Conservation (phyloP, 2,329 filamentous ascomycete genomes). For the Arthrobotrys megalospora region DNA sequence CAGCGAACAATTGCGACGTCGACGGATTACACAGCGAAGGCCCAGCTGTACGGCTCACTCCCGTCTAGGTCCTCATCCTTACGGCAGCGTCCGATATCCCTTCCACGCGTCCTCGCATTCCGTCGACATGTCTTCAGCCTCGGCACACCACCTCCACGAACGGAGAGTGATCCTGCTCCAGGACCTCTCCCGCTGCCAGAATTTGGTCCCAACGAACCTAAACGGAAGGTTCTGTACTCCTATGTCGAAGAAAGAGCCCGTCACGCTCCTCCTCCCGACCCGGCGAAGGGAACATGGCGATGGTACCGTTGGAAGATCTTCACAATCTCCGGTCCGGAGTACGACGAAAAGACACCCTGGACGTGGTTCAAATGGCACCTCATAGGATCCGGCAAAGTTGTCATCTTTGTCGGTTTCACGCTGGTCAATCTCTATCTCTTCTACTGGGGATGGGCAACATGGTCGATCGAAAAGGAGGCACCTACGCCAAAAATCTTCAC, state of each 20-base stretch:
- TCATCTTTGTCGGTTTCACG: conserved; percentile 49
- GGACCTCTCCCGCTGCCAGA: conserved; percentile 36
- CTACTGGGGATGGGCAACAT: conserved; percentile 40
- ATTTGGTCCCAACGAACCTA: conserved; percentile 42
- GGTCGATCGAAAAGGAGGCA: conserved; percentile 40
- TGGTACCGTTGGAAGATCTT: conserved; percentile 55
- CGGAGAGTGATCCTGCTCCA: conserved; percentile 7
- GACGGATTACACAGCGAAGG: conserved; percentile 16
- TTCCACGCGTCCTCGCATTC: conserved; percentile 29
- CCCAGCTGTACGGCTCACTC: conserved; percentile 41
- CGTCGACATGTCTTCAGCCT: conserved; percentile 30
- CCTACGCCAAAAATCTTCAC: conserved; percentile 51
- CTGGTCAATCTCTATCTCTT: conserved; percentile 40
- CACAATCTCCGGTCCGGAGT: conserved; percentile 41
- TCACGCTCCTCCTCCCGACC: conserved; percentile 44
- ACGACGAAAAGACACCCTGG: conserved; percentile 45
- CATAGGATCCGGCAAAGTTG: conserved; percentile 32
- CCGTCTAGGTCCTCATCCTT: conserved; percentile 31
- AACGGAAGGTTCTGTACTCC: conserved; percentile 50
- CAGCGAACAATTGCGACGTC: conserved; percentile 54
- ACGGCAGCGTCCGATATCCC: conserved; percentile 35
- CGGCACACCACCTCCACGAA: conserved; percentile 27
- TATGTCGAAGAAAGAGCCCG: conserved; percentile 37
- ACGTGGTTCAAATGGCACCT: conserved; percentile 57
- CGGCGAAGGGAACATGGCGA: conserved; percentile 43